Evolutionary conservation across 805 yeast genomes (phyloP).

Genomic region (Candida easanensis): DNA sequence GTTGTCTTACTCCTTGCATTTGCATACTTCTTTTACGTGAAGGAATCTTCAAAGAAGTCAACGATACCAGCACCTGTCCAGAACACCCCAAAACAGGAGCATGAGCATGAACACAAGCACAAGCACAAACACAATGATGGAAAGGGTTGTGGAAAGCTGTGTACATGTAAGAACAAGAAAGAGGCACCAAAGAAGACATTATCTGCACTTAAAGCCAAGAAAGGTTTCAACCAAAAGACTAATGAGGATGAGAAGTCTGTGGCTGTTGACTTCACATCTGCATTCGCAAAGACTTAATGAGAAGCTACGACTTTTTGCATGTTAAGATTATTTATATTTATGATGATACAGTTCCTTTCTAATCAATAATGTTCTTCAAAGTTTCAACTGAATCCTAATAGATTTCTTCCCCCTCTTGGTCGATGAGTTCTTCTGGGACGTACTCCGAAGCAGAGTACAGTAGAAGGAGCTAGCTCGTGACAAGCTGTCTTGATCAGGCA

Average conservation of each 20-base stretch:
- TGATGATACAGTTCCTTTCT: background rate
- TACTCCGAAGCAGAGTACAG: too few species aligned
- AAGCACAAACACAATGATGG: constrained; percentile 24
- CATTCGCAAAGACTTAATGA: constrained; percentile 25
- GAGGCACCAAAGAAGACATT: constrained; percentile 25
- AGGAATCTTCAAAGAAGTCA: constrained; percentile 11
- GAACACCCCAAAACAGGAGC: background rate
- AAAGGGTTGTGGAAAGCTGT: constrained; percentile 33
- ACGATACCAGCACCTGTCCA: background rate
- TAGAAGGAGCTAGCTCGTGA: too few species aligned
- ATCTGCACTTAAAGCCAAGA: constrained; percentile 21
- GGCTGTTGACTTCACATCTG: constrained; percentile 39
- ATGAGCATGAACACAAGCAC: constrained; percentile 8
- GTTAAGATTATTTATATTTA: background rate
- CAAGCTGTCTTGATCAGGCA: too few species aligned
- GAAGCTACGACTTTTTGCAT: background rate
- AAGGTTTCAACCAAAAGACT: constrained; percentile 17
- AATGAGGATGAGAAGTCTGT: constrained; percentile 18
- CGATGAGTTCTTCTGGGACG: too few species aligned
- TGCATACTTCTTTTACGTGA: constrained; percentile 26
- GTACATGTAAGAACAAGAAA: constrained; percentile 30
- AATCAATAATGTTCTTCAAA: too few species aligned
- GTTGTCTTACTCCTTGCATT: constrained; percentile 29
- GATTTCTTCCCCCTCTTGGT: too few species aligned
- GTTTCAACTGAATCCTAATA: too few species aligned